Conservation (phyloP, 305 asterid genomes). For the Solanum hybrid region DNA sequence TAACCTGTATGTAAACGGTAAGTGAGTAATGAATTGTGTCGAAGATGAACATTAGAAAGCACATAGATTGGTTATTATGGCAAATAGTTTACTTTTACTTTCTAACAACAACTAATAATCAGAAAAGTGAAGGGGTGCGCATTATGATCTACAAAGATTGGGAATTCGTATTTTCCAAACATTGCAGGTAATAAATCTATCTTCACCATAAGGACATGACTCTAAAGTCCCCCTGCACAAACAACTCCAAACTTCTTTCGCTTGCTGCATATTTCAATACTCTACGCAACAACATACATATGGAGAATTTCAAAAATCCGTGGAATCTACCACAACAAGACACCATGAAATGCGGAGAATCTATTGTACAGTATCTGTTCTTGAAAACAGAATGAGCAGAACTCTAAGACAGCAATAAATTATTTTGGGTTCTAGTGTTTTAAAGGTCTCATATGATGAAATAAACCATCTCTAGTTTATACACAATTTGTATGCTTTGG, state of each 20-base stretch:
- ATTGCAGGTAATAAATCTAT: background rate
- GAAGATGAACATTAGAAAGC: background rate
- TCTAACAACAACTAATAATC: background rate
- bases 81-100: background rate
- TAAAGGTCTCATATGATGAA: background rate
- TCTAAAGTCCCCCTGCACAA: background rate
- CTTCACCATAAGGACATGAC: background rate
- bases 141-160: background rate
- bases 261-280: background rate
- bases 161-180: background rate
- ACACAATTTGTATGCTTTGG: background rate
- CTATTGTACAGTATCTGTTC: background rate
- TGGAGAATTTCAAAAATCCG: background rate
- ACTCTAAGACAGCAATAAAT: background rate
- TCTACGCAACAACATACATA: background rate
- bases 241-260: background rate
- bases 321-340: background rate
- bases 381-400: background rate
- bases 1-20: constrained; percentile 35
- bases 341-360: background rate
- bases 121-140: background rate
- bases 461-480: background rate
- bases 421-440: background rate
- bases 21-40: background rate
- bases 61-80: background rate